Base-by-base conservation (phyloP, 805 yeast genomes). In the Wickerhamomyces bisporus region DNA sequence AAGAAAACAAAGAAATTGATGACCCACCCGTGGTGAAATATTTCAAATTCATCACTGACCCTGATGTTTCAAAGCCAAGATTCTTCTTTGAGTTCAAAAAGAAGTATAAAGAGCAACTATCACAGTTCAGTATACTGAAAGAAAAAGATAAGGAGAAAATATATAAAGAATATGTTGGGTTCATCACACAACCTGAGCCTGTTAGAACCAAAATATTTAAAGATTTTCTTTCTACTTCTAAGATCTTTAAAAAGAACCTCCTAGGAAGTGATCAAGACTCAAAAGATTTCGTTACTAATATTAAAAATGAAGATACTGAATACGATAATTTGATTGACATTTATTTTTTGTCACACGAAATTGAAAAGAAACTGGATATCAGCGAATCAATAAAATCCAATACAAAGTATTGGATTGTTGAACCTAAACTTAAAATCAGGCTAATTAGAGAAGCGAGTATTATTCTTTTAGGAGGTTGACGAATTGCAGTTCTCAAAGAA, bases 11-110 rank as follows among this genome's bases (percentile, higher is more conserved):
- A 11, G 25, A 14, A 17, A 38, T 26, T 6, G 34, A 35, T 10
- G 27, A 25, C 20, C 14, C 30, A 5, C 46, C 48, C 10, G 48
- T 52, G 24, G 50, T 47, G 1, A 36, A 45, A 36, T 66, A 50
- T 33, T 45, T 60, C 29, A 45, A 43, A 14, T 54, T 63, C 15
- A 37, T 69, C 5, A 54, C 17, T 20, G 14, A 12, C 8, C 16
- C 55, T 14, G 29, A 38, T 3, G 51, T 46, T 33, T 45, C 51
- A 10, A 50, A 54, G 17, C 56, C 52, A n/a, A 40, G 56, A 24
- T 57, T 62, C 26, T 71, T 61, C 38, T 44, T 58, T 6, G 70
- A 66, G 38, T 70, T 70, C 48, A 66, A 65, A 38, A 59, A 68
- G 10, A 52, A 58, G 33, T 44, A 52, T 47, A 47, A 62, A 11